phyloP scores from a whole-genome alignment of 176 grass and related monocot species.

The Areca catechu region DNA sequence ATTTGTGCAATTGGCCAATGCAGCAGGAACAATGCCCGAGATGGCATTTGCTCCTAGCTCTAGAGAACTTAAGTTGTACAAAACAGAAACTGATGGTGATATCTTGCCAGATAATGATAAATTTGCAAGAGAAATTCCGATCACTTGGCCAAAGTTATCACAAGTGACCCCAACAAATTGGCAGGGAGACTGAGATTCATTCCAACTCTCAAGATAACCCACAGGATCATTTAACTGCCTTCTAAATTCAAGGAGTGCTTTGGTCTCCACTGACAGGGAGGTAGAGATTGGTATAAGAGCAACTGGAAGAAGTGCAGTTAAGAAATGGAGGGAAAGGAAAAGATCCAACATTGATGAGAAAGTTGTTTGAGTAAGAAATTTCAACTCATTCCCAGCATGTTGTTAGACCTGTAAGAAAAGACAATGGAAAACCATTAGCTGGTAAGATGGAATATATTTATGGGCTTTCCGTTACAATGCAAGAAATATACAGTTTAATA shows the following conservation, averaged over 20 bases:
- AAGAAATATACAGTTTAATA: too few relatives aligned
- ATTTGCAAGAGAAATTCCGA: slow-evolving; percentile 55
- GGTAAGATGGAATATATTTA: too few relatives aligned
- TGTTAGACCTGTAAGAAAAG: too few relatives aligned
- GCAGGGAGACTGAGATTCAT: slow-evolving; percentile 38
- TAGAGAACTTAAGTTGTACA: slow-evolving; percentile 39
- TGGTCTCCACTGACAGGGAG: slow-evolving; percentile 41
- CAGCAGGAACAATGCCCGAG: slow-evolving; percentile 49
- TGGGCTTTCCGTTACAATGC: too few relatives aligned
- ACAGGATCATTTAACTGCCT: slow-evolving; percentile 58
- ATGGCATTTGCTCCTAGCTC: slow-evolving; percentile 63
- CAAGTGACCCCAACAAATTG: slow-evolving; percentile 69
- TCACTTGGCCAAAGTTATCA: slow-evolving; percentile 42
- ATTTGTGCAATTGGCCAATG: slow-evolving; percentile 56
- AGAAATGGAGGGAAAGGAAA: slow-evolving; percentile 38
- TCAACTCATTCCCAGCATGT: too few relatives aligned
- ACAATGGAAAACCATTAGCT: too few relatives aligned
- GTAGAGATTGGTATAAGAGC: slow-evolving; percentile 16
- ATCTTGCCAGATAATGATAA: slow-evolving; percentile 67
- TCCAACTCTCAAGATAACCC: slow-evolving; percentile 55
- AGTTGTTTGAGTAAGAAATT: background rate
- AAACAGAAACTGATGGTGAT: slow-evolving; percentile 58
- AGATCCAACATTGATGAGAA: slow-evolving; percentile 33
- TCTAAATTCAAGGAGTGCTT: slow-evolving; percentile 62
- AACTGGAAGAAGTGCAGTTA: slow-evolving; percentile 26